Evolutionary conservation across 257 asterid genomes (phyloP).

Genomic region (Capsicum chinense): DNA sequence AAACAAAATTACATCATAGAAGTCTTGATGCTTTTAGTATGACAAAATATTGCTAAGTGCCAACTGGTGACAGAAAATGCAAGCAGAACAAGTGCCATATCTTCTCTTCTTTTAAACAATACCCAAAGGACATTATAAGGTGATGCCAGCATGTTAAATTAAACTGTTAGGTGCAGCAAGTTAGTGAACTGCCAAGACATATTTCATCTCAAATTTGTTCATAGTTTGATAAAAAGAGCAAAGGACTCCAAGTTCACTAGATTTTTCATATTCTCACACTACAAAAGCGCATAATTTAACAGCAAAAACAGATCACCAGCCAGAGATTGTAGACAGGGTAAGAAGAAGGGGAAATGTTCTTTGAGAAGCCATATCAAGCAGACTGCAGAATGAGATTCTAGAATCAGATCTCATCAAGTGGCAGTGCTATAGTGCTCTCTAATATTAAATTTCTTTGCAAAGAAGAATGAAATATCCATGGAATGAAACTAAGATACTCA

Average conservation of each 20-base stretch:
- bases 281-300: neutral
- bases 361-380: slow-evolving; percentile 3
- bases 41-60: neutral
- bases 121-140: neutral
- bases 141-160: neutral
- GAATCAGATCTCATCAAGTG: neutral
- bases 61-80: neutral
- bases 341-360: neutral
- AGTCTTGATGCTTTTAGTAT: neutral
- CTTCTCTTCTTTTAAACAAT: slow-evolving; percentile 2
- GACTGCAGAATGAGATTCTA: slow-evolving; percentile 28
- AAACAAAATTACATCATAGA: neutral
- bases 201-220: slow-evolving; percentile 3
- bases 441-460: neutral
- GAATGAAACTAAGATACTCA: slow-evolving; percentile 49
- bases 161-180: neutral
- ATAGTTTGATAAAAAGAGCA: slow-evolving; percentile 3
- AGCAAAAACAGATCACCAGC: neutral
- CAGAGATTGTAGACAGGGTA: neutral
- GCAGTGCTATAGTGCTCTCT: neutral
- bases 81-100: slow-evolving; percentile 19
- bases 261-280: neutral
- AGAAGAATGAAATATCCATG: slow-evolving; percentile 24
- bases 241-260: slow-evolving; percentile 3
- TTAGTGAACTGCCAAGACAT: neutral